Evolutionary conservation across 257 asterid species (phyloP), one percentile per base, ranked within the genome.

Genomic region (Leptodermis oblonga): DNA sequence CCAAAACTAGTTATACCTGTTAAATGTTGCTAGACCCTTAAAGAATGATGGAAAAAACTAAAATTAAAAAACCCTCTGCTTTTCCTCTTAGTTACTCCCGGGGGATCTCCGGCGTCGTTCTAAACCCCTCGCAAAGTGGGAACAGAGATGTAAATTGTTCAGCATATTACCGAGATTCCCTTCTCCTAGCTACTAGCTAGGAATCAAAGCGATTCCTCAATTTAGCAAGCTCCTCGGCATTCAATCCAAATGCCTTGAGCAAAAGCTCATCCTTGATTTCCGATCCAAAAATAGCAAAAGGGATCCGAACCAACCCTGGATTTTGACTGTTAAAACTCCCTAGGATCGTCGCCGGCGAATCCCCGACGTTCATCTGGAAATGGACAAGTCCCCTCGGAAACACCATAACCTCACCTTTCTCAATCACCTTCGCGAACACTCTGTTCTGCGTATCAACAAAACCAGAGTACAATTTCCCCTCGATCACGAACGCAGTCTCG

Each of bases 401-500:
- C 63, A 90, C 92, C 95, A 90, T 88, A 0, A 90, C 96, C 41
- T 88, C 95, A 15, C 95, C 96, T 34, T 82, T 84, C 84, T 85
- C 96, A 26, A 89, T 41, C 37, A 87, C 92, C 69, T 79, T 86
- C 0, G 92, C 92, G 41, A 86, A 87, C 9, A 91, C 88, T 4
- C 80, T 64, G 72, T 84, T 85, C 43, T 61, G 63, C 22, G 97
- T 80, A 62, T 91, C 96, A 18, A 91, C 87, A 62, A 88, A 91
- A 7, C 97, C 97, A 0, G 96, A 82, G 63, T 90, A 88, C 12
- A 90, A 63, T 79, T 58, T 84, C 5, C 96, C 97, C 37, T 90
- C 89, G 51, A 88, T 51, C 77, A 90, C 95, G 43, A 84, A 86
- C 7, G 86, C 90, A 20, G 85, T 76, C 76, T 88, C 96, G 0